Evolutionary conservation across 192 early-diverging fungal species (phyloP).

Genomic region (Spinellus fusiger): DNA sequence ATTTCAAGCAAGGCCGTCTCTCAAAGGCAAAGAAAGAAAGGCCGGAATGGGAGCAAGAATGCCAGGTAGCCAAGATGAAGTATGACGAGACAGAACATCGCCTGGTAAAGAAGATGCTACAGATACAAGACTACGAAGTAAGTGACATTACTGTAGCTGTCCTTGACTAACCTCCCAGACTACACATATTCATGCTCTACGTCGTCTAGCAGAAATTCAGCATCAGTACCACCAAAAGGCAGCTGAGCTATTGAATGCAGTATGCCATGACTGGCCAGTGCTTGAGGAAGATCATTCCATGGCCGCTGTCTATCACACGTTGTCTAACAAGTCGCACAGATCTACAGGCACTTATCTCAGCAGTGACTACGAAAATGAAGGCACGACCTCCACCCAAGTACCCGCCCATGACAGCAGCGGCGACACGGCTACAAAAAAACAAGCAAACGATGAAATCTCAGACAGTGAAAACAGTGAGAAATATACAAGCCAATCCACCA

Average conservation of each 20-base stretch:
- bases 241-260: not conserved
- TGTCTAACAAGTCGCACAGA: not conserved
- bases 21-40: conserved; percentile 90
- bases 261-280: conserved; percentile 6
- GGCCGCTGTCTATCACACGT: not conserved
- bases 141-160: conserved; percentile 7
- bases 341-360: not conserved
- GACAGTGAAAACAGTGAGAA: too few relatives aligned
- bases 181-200: conserved; percentile 24
- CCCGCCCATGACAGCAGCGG: not conserved
- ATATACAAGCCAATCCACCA: too few relatives aligned
- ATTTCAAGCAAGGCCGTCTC: conserved; percentile 83
- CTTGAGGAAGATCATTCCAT: not conserved
- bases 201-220: conserved; percentile 26
- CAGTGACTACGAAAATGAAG: not conserved
- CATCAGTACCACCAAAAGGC: conserved; percentile 17
- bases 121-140: conserved; percentile 81
- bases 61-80: conserved; percentile 80
- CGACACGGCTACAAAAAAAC: not conserved
- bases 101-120: conserved; percentile 70
- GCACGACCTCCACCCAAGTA: not conserved
- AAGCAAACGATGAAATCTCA: not conserved
- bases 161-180: too few relatives aligned
- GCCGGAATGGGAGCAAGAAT: conserved; percentile 86
- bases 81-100: conserved; percentile 89